A percentile compares a stretch with the other conserved stretches of the same genome.
Evolutionary conservation across 208 protist genomes (phyloP).

Genomic region (Naegleria gruberi): DNA sequence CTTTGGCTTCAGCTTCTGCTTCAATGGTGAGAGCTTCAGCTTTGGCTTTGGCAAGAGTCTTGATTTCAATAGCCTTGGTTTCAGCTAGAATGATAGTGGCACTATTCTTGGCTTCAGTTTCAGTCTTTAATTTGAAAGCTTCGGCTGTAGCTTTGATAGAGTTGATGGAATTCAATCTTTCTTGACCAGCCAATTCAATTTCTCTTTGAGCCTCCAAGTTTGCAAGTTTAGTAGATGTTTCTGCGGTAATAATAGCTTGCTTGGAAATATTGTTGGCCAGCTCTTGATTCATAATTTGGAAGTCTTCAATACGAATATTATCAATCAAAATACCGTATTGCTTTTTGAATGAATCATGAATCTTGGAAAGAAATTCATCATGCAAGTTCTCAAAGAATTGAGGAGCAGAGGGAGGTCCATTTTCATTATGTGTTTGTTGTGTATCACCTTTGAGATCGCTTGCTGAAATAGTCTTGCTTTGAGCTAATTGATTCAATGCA

Average conservation of each 20-base stretch:
- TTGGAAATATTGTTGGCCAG: conserved; percentile 32
- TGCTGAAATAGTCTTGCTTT: not conserved
- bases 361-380: conserved; percentile 26
- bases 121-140: conserved; percentile 7
- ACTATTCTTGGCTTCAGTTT: conserved; percentile 26
- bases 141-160: conserved; percentile 13
- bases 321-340: conserved; percentile 24
- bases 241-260: conserved; percentile 26
- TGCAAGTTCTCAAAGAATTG: conserved; percentile 31
- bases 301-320: conserved; percentile 26
- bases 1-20: conserved; percentile 24
- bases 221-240: conserved; percentile 20
- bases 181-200: conserved; percentile 16
- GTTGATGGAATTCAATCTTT: not conserved
- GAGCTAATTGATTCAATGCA: conserved; percentile 18
- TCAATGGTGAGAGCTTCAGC: conserved; percentile 5
- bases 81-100: conserved; percentile 14
- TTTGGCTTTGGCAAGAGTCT: not conserved
- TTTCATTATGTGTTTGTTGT: too few species aligned
- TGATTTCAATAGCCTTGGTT: conserved; percentile 17
- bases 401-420: not conserved
- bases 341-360: conserved; percentile 29
- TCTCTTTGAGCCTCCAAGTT: conserved; percentile 24
- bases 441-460: not conserved
- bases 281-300: conserved; percentile 27